Percentiles rank a stretch among this genome's conserved stretches.
These are phyloP conservation scores for Podosphaera xanthii DNA, from an alignment of 2,329 filamentous ascomycete genomes.

Conservation along the genomic window DNA sequence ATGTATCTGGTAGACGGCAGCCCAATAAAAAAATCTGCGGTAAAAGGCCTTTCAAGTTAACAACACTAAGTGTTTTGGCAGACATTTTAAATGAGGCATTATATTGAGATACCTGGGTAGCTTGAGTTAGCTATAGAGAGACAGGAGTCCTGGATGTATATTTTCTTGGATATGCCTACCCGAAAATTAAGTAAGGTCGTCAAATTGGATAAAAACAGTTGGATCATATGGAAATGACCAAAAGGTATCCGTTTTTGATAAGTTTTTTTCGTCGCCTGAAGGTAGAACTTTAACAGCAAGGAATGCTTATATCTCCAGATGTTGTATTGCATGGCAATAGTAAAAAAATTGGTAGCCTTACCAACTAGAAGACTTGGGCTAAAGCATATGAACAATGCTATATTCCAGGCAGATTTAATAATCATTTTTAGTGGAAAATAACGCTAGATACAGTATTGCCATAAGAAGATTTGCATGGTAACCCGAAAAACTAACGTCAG, in stretches of 20 bases:
- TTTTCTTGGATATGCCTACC: neutral
- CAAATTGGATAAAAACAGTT: neutral
- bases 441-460: too few relatives aligned
- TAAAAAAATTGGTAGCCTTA: too few relatives aligned
- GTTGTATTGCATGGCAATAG: too few relatives aligned
- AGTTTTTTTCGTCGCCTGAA: neutral
- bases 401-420: too few relatives aligned
- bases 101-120: neutral
- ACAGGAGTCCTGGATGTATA: neutral
- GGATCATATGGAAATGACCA: neutral
- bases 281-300: neutral
- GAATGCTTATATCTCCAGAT: too few relatives aligned
- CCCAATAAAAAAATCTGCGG: conserved; percentile 36
- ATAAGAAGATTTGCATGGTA: too few relatives aligned
- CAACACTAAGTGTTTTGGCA: conserved; percentile 22
- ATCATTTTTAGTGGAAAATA: too few relatives aligned
- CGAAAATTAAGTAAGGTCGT: neutral
- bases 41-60: conserved; percentile 27
- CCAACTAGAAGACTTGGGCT: too few relatives aligned
- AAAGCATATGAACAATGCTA: too few relatives aligned
- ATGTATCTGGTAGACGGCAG: conserved; percentile 4
- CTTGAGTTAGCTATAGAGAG: neutral
- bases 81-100: conserved; percentile 50
- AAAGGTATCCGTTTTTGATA: neutral
- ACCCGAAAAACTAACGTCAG: too few relatives aligned